Conservation (phyloP, 2,329 filamentous ascomycete genomes). For the Monosporascus sp. region DNA sequence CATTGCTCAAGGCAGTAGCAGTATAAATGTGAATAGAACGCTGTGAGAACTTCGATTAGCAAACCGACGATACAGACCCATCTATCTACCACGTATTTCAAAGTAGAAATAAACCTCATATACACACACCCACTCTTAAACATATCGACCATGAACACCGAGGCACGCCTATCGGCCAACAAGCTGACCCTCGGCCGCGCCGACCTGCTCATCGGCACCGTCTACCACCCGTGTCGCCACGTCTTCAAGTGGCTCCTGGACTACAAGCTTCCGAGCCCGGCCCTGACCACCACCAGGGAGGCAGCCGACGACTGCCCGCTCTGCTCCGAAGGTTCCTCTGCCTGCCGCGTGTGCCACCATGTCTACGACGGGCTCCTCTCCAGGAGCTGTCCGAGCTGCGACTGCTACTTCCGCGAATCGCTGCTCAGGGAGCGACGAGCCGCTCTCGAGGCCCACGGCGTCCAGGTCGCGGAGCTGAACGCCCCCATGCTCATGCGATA, state of each 20-base stretch:
- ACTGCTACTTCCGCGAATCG: background rate
- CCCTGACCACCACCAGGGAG: background rate
- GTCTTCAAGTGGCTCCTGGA: conserved; percentile 10
- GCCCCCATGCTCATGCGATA: background rate
- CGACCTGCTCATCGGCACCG: conserved; percentile 6
- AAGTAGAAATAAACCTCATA: background rate
- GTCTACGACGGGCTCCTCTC: background rate
- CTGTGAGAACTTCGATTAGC: background rate
- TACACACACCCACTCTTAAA: background rate
- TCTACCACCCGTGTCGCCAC: conserved; percentile 8
- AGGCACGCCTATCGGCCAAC: background rate
- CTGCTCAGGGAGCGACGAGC: background rate
- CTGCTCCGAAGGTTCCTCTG: conserved; percentile 2
- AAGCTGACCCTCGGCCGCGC: conserved; percentile 4
- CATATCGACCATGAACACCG: background rate
- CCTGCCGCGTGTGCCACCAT: conserved; percentile 2
- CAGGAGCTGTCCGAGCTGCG: background rate
- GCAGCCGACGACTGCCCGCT: conserved; percentile 2
- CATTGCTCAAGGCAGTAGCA: background rate
- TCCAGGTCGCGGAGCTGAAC: background rate
- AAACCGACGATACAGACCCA: too few species aligned
- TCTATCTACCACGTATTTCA: background rate
- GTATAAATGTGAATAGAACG: too few species aligned
- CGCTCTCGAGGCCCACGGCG: background rate
- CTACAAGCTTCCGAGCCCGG: conserved; percentile 3